These are phyloP conservation scores for Penicillium expansum DNA, from an alignment of 2,329 filamentous ascomycete genomes.

Conservation along the genomic window DNA sequence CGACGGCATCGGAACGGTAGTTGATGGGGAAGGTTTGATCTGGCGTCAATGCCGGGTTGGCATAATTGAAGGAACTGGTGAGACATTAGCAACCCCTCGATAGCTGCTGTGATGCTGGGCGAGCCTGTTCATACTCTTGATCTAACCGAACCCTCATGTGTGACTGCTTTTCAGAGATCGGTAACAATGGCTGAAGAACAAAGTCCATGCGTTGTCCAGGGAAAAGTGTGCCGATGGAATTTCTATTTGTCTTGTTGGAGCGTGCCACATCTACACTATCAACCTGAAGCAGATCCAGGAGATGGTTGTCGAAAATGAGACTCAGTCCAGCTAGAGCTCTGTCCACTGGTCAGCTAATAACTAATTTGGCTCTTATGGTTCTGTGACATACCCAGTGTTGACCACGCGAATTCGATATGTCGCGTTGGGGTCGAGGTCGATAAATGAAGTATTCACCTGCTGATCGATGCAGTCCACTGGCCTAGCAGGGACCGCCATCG, in stretches of 20 bases:
- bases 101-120: background rate
- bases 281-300: slow-evolving; percentile 39
- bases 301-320: slow-evolving; percentile 32
- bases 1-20: background rate
- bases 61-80: slow-evolving; percentile 44
- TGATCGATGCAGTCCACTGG: slow-evolving; percentile 45
- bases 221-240: slow-evolving; percentile 43
- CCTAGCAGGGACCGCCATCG: slow-evolving; percentile 45
- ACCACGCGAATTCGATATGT: slow-evolving; percentile 42
- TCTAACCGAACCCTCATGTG: slow-evolving; percentile 37
- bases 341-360: slow-evolving; percentile 3
- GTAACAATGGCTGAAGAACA: slow-evolving; percentile 27
- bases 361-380: background rate
- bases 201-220: slow-evolving; percentile 49
- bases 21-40: slow-evolving; percentile 39
- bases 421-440: slow-evolving; percentile 22
- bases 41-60: slow-evolving; percentile 43
- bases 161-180: slow-evolving; percentile 9
- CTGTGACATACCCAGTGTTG: slow-evolving; percentile 42
- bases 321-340: slow-evolving; percentile 44
- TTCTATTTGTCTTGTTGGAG: slow-evolving; percentile 17
- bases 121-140: slow-evolving; percentile 30
- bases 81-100: background rate
- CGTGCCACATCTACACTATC: slow-evolving; percentile 40
- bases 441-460: slow-evolving; percentile 23